A percentile compares a stretch with the other conserved stretches of the same genome.
Conservation (phyloP, 1,284 basidiomycete species). For the Cerioporus squamosus region DNA sequence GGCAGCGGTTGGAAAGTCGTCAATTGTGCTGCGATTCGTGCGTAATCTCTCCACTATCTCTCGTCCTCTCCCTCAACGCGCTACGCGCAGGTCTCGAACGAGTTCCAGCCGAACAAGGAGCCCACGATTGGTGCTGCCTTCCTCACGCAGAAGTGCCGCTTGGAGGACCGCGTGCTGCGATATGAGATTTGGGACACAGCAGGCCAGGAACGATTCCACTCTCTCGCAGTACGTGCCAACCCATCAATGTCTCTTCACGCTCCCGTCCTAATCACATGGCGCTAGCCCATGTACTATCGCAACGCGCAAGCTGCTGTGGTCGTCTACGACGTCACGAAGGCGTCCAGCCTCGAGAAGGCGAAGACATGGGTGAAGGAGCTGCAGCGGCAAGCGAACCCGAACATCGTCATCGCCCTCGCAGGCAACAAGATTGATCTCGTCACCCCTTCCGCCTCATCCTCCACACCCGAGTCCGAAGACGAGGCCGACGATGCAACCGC, state of each 20-base stretch:
- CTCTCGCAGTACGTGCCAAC: conserved; percentile 71
- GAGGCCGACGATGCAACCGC: conserved; percentile 87
- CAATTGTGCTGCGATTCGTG: conserved; percentile 97
- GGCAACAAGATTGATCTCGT: conserved; percentile 98
- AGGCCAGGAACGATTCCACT: conserved; percentile 94
- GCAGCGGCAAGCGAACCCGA: conserved; percentile 98
- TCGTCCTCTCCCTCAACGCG: conserved; percentile 1
- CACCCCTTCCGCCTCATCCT: conserved; percentile 60
- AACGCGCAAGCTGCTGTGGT: conserved; percentile 99
- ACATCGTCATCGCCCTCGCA: conserved; percentile 97
- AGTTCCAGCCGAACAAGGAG: conserved; percentile 96
- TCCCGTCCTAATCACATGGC: conserved; percentile 5
- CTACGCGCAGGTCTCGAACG: conserved; percentile 76
- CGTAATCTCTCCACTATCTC: conserved; percentile 37
- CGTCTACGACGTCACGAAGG: conserved; percentile 96
- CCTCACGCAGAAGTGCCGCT: conserved; percentile 88
- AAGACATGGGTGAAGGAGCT: conserved; percentile 99
- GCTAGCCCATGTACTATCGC: conserved; percentile 97
- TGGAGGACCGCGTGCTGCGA: conserved; percentile 90
- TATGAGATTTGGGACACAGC: conserved; percentile 98
- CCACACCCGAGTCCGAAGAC: conserved; percentile 71
- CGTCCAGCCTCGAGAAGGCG: conserved; percentile 95
- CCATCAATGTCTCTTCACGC: background rate
- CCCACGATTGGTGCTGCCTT: conserved; percentile 98
- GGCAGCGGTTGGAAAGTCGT: conserved; percentile 99